Percentiles rank a stretch among this genome's conserved stretches.
Evolutionary conservation across 192 early-diverging fungal genomes (phyloP).

Genomic region (Podila horticola): DNA sequence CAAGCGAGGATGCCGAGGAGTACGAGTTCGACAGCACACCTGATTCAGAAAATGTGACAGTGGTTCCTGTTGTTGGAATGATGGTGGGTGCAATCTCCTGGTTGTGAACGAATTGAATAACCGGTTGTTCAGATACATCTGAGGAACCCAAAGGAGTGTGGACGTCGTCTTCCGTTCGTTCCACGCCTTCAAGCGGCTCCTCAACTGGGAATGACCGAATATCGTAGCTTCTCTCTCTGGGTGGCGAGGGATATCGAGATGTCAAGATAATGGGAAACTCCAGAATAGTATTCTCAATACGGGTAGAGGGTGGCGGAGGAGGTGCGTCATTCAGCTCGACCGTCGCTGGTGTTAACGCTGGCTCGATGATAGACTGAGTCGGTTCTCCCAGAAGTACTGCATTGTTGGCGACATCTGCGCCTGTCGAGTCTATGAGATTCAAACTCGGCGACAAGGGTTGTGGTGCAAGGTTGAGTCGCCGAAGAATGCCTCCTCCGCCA

Average conservation of each 20-base stretch:
- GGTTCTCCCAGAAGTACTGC: slow-evolving; percentile 38
- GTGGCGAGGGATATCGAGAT: slow-evolving; percentile 21
- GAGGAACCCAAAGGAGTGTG: slow-evolving; percentile 4
- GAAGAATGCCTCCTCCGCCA: slow-evolving; percentile 38
- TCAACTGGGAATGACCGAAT: neutral
- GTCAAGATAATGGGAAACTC: slow-evolving; percentile 51
- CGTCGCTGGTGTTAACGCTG: slow-evolving; percentile 22
- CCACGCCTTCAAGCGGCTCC: neutral
- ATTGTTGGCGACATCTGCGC: slow-evolving; percentile 36
- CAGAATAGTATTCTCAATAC: slow-evolving; percentile 30
- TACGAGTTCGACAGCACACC: neutral
- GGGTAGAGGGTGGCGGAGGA: slow-evolving; percentile 27
- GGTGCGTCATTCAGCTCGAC: slow-evolving; percentile 45
- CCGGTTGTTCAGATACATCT: slow-evolving; percentile 1
- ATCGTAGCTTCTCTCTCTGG: neutral
- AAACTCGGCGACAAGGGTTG: slow-evolving; percentile 25
- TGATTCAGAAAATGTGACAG: neutral
- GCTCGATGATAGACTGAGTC: slow-evolving; percentile 44
- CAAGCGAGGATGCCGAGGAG: slow-evolving; percentile 7
- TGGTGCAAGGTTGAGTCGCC: slow-evolving; percentile 32
- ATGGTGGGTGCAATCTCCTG: slow-evolving; percentile 19
- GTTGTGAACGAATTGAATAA: slow-evolving; percentile 36
- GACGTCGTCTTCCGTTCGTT: neutral
- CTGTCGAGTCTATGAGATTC: slow-evolving; percentile 32
- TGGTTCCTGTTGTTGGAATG: slow-evolving; percentile 40